Conservation (phyloP, 176 grass and related monocot genomes). For the Raddia guianensis region DNA sequence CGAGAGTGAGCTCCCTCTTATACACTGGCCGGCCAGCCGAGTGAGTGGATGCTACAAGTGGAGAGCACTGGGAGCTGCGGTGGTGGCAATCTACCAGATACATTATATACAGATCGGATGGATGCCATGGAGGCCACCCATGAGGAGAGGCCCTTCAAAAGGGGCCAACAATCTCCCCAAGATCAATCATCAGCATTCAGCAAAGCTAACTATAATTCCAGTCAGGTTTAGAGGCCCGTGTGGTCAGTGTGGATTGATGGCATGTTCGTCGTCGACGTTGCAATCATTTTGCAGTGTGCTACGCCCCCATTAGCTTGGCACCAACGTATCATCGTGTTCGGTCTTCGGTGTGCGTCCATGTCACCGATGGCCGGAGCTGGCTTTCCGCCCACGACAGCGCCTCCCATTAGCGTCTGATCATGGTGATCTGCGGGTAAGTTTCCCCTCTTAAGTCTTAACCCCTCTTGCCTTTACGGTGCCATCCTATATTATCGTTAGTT, state of each 20-base stretch:
- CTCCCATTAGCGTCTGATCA: neutral
- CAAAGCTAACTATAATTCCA: neutral
- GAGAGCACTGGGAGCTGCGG: constrained; percentile 35
- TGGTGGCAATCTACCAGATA: constrained; percentile 46
- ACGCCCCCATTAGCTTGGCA: constrained; percentile 14
- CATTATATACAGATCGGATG: constrained; percentile 54
- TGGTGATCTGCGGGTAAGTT: neutral
- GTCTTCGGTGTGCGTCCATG: constrained; percentile 50
- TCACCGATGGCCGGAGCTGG: neutral
- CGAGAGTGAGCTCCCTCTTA: constrained; percentile 28
- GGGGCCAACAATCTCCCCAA: constrained; percentile 26
- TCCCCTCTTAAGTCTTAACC: neutral
- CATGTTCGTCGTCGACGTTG: constrained; percentile 27
- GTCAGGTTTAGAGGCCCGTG: neutral
- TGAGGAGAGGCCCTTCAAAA: neutral
- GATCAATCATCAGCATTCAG: neutral
- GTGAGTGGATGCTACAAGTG: constrained; percentile 42
- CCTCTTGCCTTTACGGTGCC: constrained; percentile 12
- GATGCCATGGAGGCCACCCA: constrained; percentile 32
- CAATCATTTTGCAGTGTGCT: constrained; percentile 44
- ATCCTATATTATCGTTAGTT: constrained; percentile 12
- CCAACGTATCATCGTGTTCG: constrained; percentile 34
- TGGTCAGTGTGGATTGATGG: neutral
- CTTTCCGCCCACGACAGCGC: constrained; percentile 41
- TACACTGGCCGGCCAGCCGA: neutral